phyloP scores from a whole-genome alignment of 305 asterid genomes.

The Fraxinus paxiana region DNA sequence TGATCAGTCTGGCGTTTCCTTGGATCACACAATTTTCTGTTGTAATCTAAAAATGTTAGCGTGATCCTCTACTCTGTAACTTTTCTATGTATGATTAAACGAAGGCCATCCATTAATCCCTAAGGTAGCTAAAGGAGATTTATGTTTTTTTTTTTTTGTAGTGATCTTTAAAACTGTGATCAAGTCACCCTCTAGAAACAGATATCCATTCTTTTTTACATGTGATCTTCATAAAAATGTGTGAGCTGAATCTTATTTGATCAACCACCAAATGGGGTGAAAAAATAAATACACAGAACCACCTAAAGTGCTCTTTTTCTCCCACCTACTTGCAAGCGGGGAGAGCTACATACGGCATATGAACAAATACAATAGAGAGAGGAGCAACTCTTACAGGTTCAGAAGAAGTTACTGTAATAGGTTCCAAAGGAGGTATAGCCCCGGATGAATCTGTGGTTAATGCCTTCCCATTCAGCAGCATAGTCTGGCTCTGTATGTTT shows the following conservation, averaged over 20 bases:
- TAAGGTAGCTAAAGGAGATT: not conserved
- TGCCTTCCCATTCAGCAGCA: constrained; percentile 43
- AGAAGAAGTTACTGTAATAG: constrained; percentile 30
- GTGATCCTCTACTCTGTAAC: not conserved
- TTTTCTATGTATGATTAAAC: not conserved
- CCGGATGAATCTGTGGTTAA: constrained; percentile 31
- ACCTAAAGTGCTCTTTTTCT: not conserved
- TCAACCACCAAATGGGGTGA: constrained; percentile 3
- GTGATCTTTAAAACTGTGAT: not conserved
- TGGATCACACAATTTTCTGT: not conserved
- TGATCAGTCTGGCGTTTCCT: not conserved
- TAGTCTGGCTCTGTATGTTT: constrained; percentile 41
- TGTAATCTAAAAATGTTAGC: not conserved
- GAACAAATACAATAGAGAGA: constrained; percentile 46
- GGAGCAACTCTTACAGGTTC: constrained; percentile 36
- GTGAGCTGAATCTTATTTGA: not conserved
- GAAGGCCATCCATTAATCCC: not conserved
- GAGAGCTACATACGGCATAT: constrained; percentile 33
- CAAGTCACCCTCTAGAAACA: not conserved
- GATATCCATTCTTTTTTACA: not conserved
- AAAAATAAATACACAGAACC: not conserved
- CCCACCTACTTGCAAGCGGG: constrained; percentile 30
- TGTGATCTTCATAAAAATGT: not conserved
- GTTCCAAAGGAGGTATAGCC: constrained; percentile 36
- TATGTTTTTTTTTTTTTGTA: not conserved